Conservation (phyloP, 352 stramenopile genomes). For the Phytopythium ostracodes region DNA sequence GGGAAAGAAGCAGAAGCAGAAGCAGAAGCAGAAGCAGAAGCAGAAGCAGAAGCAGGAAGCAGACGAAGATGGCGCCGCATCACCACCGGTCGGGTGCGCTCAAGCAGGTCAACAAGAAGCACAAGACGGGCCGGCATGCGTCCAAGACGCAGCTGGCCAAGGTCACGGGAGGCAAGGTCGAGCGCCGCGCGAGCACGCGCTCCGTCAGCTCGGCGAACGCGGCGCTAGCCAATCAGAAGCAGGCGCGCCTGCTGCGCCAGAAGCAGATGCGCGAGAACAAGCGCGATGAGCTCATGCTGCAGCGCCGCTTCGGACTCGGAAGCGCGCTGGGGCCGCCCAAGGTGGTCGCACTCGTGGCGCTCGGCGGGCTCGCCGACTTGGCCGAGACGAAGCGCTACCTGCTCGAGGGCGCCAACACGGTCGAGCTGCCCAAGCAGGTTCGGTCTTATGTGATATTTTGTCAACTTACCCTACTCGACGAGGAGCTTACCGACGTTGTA, state of each 20-base stretch:
- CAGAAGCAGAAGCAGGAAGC: too few relatives aligned
- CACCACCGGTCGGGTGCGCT: constrained; percentile 86
- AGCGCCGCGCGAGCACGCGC: constrained; percentile 41
- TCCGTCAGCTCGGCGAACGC: constrained; percentile 41
- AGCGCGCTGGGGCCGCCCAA: constrained; percentile 71
- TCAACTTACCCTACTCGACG: neutral
- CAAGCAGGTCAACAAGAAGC: constrained; percentile 92
- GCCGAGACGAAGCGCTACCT: constrained; percentile 58
- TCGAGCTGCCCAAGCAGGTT: constrained; percentile 49
- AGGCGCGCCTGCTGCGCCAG: constrained; percentile 70
- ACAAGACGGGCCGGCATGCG: constrained; percentile 84
- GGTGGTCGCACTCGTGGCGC: constrained; percentile 79
- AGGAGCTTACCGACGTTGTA: neutral
- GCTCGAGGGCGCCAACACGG: constrained; percentile 46
- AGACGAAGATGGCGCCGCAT: constrained; percentile 50
- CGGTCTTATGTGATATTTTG: neutral
- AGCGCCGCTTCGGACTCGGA: constrained; percentile 77
- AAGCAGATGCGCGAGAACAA: constrained; percentile 86
- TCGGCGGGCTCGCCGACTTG: constrained; percentile 66
- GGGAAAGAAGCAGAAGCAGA: neutral
- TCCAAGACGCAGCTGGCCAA: constrained; percentile 77
- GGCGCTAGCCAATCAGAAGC: constrained; percentile 66
- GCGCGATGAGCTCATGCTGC: constrained; percentile 77
- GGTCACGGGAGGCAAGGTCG: constrained; percentile 70
- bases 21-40: too few relatives aligned